Conservation (phyloP, 495 filamentous ascomycete genomes). For the Podospora sp. region DNA sequence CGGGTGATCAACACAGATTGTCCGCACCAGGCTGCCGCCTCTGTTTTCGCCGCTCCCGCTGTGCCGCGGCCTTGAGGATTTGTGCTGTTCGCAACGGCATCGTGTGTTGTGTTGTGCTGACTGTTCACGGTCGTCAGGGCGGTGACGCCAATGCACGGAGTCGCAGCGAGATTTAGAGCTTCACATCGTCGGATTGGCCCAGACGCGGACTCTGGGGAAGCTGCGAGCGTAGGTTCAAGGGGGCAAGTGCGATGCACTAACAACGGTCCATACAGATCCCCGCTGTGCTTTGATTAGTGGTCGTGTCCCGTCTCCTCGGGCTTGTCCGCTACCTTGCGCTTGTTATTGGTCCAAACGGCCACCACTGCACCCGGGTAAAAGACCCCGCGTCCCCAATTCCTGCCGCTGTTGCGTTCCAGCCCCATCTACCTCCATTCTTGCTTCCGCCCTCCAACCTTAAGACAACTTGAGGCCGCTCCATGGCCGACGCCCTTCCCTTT, state of each 20-base stretch:
- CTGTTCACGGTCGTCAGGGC: neutral
- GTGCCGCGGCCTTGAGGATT: neutral
- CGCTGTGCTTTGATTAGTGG: constrained; percentile 1
- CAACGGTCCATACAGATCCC: neutral
- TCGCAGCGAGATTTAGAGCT: neutral
- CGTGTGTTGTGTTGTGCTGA: neutral
- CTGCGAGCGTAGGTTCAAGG: neutral
- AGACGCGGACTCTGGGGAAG: neutral
- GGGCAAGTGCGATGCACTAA: neutral
- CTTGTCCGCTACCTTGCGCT: constrained; percentile 1
- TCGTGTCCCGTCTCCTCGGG: constrained; percentile 7
- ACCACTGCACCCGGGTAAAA: constrained; percentile 9
- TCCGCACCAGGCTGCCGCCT: neutral
- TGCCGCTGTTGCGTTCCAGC: constrained; percentile 9
- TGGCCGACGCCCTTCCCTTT: neutral
- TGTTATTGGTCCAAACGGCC: constrained; percentile 17
- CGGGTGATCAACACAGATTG: neutral
- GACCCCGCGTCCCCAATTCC: constrained; percentile 19
- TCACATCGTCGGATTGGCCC: neutral
- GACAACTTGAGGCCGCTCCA: neutral
- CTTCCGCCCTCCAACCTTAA: constrained; percentile 4
- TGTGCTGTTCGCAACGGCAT: neutral
- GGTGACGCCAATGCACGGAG: neutral
- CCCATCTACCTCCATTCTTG: constrained; percentile 6
- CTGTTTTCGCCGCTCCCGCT: neutral